Evolutionary conservation across 2,329 filamentous ascomycete species (phyloP).

Genomic region (Colletotrichum sansevieriae): DNA sequence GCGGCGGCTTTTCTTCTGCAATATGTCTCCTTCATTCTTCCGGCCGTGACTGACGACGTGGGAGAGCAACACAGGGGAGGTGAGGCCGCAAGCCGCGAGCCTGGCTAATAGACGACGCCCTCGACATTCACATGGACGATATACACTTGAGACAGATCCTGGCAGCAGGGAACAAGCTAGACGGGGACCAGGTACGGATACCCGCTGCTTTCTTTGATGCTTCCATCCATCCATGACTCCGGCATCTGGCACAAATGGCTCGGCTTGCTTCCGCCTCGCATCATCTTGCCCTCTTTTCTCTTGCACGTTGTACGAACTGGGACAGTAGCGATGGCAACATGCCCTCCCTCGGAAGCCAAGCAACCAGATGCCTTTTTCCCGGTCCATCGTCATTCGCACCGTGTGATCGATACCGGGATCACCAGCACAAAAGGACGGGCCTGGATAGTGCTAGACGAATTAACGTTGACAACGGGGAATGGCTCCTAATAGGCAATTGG

Average conservation of each 20-base stretch:
- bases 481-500: slow-evolving; percentile 8
- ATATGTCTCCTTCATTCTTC: neutral
- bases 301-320: neutral
- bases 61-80: slow-evolving; percentile 17
- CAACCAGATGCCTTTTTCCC: slow-evolving; percentile 25
- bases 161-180: slow-evolving; percentile 33
- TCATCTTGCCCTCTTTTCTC: neutral
- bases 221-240: slow-evolving; percentile 36
- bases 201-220: slow-evolving; percentile 33
- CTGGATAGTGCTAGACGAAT: slow-evolving; percentile 27
- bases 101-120: slow-evolving; percentile 11
- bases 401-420: slow-evolving; percentile 24
- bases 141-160: slow-evolving; percentile 30
- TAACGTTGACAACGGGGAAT: slow-evolving; percentile 22
- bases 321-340: neutral
- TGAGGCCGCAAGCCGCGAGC: neutral
- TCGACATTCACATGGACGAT: slow-evolving; percentile 26
- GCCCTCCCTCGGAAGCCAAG: slow-evolving; percentile 9
- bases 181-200: slow-evolving; percentile 12
- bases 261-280: slow-evolving; percentile 24
- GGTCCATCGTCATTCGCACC: slow-evolving; percentile 15
- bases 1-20: slow-evolving; percentile 12
- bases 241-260: slow-evolving; percentile 25
- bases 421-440: slow-evolving; percentile 14
- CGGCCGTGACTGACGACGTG: slow-evolving; percentile 12